These are phyloP conservation scores for Colletotrichum gloeosporioides DNA, from an alignment of 2,329 filamentous ascomycete genomes.

Conservation along the genomic window DNA sequence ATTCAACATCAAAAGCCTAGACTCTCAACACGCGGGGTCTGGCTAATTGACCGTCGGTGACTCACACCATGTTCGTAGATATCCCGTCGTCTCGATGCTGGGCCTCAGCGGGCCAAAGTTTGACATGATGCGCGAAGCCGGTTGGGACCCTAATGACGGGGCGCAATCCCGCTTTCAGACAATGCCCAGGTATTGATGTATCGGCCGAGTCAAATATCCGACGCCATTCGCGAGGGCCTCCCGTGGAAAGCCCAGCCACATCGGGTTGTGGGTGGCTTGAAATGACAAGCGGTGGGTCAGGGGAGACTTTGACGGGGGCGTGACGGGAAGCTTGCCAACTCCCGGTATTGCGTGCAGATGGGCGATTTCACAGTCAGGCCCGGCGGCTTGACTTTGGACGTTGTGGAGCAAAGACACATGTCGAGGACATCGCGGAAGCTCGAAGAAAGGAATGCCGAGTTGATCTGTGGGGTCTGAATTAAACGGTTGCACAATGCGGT, in stretches of 20 bases:
- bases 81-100: background rate
- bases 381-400: background rate
- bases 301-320: background rate
- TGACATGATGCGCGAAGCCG: background rate
- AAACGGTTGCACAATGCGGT: background rate
- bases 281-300: conserved; percentile 5
- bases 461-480: background rate
- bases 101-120: background rate
- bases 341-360: background rate
- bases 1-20: background rate
- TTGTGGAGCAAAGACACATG: background rate
- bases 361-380: background rate
- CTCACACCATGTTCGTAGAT: background rate
- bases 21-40: background rate
- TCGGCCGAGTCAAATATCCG: background rate
- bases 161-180: background rate
- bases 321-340: background rate
- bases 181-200: background rate
- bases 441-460: background rate
- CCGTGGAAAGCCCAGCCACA: background rate
- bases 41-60: background rate
- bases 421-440: background rate
- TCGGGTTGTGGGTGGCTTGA: background rate
- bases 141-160: background rate
- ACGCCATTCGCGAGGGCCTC: background rate